A percentile compares a stretch with the other conserved stretches of the same genome.
phyloP scores from a whole-genome alignment of 345 rosid species.

The Eucalyptus regnans region DNA sequence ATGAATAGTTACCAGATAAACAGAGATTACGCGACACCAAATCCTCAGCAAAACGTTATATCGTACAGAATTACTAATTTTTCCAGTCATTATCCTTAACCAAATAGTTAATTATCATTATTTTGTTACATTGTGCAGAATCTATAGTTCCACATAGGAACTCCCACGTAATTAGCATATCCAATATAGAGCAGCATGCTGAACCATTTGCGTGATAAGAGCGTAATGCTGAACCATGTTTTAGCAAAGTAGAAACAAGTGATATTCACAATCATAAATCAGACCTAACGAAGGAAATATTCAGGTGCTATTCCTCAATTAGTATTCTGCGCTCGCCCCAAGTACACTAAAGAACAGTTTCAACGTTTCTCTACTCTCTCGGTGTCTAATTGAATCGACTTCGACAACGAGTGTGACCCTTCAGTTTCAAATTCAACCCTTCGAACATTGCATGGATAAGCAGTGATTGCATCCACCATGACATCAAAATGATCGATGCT shows the following conservation, averaged over 20 bases:
- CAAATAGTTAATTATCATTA: not conserved
- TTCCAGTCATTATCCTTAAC: not conserved
- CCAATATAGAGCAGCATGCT: not conserved
- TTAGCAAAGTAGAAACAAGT: not conserved
- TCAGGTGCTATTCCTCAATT: not conserved
- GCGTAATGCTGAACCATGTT: not conserved
- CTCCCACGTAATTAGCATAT: not conserved
- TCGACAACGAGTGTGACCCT: not conserved
- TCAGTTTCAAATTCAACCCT: not conserved
- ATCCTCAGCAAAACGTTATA: not conserved
- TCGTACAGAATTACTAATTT: fast-evolving
- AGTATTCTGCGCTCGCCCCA: not conserved
- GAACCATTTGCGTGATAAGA: not conserved
- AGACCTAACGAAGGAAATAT: not conserved
- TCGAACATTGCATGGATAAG: not conserved
- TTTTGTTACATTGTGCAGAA: not conserved
- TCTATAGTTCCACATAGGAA: not conserved
- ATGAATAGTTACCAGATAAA: not conserved
- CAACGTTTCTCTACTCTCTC: not conserved
- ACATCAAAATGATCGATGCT: not conserved
- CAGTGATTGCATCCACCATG: not conserved
- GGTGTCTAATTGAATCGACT: fast-evolving
- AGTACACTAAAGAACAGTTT: not conserved
- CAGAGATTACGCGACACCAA: not conserved
- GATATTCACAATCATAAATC: not conserved